A percentile compares a stretch with the other conserved stretches of the same genome.
phyloP scores from a whole-genome alignment of 768 basidiomycete genomes.

The Tubosaeta sp. region DNA sequence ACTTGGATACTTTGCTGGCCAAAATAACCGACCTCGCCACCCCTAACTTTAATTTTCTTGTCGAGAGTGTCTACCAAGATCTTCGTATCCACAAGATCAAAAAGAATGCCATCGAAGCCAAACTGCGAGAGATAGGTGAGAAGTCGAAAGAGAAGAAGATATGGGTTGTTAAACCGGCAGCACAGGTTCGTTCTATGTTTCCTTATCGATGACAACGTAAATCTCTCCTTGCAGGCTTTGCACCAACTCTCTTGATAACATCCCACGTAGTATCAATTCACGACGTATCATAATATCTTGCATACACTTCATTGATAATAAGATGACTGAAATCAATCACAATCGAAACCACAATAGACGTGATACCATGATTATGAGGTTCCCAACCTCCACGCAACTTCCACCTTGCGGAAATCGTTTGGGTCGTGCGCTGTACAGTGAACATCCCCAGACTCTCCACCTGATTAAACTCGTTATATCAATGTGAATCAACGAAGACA shows the following conservation, averaged over 20 bases:
- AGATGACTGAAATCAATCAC: neutral
- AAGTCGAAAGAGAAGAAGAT: slow-evolving; percentile 69
- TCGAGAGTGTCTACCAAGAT: slow-evolving; percentile 71
- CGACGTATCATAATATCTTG: slow-evolving; percentile 9
- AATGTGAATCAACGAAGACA: neutral
- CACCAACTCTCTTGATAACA: slow-evolving; percentile 7
- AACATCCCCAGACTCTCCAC: slow-evolving; percentile 39
- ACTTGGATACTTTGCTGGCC: slow-evolving; percentile 56
- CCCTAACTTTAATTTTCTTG: slow-evolving; percentile 58
- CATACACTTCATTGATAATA: slow-evolving; percentile 1
- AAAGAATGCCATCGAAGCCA: slow-evolving; percentile 81
- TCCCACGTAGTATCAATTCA: no score
- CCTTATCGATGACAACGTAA: neutral
- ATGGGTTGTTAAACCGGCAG: slow-evolving; percentile 59
- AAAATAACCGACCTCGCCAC: slow-evolving; percentile 61
- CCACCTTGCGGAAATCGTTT: slow-evolving; percentile 25
- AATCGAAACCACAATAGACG: neutral
- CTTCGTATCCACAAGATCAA: slow-evolving; percentile 67
- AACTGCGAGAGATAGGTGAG: slow-evolving; percentile 71
- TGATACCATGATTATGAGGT: slow-evolving; percentile 23
- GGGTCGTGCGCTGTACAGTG: slow-evolving; percentile 31
- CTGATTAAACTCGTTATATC: slow-evolving; percentile 31
- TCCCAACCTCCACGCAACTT: slow-evolving; percentile 35
- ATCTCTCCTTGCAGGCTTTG: slow-evolving; percentile 6
- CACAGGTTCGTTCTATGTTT: slow-evolving; percentile 4